phyloP scores from a whole-genome alignment of 306 rosid species.

The Quercus glauca region DNA sequence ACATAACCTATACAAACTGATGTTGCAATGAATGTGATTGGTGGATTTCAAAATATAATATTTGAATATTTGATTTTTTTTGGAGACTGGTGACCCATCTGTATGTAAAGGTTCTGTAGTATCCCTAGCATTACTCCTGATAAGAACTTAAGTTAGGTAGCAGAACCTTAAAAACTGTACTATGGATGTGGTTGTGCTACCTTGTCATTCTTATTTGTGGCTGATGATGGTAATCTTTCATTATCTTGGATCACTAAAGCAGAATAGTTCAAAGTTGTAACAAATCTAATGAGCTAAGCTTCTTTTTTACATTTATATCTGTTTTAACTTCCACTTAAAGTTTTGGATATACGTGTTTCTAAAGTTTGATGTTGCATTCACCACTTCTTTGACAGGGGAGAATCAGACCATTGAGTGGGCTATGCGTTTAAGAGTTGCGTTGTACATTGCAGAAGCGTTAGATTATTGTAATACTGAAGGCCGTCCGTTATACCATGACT shows the following conservation, averaged over 20 bases:
- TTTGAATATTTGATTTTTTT: no score
- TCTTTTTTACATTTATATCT: background rate
- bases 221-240: background rate
- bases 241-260: background rate
- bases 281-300: background rate
- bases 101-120: no score
- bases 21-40: no score
- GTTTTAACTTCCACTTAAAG: background rate
- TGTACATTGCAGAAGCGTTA: constrained; percentile 66
- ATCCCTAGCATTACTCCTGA: background rate
- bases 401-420: constrained; percentile 84
- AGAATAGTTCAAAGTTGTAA: no score
- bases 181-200: no score
- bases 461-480: constrained; percentile 61
- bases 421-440: constrained; percentile 75
- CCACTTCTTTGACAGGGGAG: constrained; percentile 55
- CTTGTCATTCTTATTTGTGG: background rate
- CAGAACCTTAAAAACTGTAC: background rate
- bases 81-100: no score
- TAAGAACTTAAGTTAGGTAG: background rate
- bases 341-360: background rate
- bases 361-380: constrained; percentile 3
- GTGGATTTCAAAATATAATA: no score
- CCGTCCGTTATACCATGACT: constrained; percentile 71
- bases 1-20: no score